A percentile compares a stretch with the other conserved stretches of the same genome.
phyloP scores from a whole-genome alignment of 2,329 filamentous ascomycete species.

The Akanthomyces uredinophilus region DNA sequence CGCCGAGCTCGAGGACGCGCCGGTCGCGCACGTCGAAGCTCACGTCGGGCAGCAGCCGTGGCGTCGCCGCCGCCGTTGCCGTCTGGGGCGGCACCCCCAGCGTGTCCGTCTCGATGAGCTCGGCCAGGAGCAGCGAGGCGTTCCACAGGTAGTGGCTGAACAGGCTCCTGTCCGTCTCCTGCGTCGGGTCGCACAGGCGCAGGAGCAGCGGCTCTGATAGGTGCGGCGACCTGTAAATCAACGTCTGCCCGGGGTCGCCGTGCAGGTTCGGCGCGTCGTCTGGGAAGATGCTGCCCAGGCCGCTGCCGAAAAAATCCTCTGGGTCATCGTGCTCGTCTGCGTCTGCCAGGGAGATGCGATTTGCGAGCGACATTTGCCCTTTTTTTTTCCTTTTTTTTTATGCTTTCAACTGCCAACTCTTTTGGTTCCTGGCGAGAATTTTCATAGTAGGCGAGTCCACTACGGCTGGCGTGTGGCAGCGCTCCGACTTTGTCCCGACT shows the following conservation, averaged over 20 bases:
- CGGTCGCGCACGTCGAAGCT: constrained; percentile 46
- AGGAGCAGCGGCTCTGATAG: constrained; percentile 23
- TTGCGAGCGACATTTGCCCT: too few species aligned
- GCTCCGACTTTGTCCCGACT: too few species aligned
- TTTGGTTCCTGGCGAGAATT: too few species aligned
- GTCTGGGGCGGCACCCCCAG: constrained; percentile 23
- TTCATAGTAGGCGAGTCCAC: too few species aligned
- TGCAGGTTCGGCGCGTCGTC: constrained; percentile 64
- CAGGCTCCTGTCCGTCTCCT: constrained; percentile 50
- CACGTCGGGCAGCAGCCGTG: background rate
- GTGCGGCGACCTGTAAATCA: constrained; percentile 54
- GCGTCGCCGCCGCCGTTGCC: too few species aligned
- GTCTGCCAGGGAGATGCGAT: too few species aligned
- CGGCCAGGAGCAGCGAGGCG: constrained; percentile 50
- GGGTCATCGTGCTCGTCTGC: constrained; percentile 25
- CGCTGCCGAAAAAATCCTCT: constrained; percentile 55
- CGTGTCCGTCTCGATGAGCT: constrained; percentile 48
- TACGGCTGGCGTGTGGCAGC: too few species aligned
- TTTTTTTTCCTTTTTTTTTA: too few species aligned
- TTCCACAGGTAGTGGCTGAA: constrained; percentile 76
- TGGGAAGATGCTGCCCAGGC: constrained; percentile 60
- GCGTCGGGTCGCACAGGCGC: constrained; percentile 32
- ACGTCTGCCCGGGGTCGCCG: constrained; percentile 53
- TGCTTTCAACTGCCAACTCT: too few species aligned
- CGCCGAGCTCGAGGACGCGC: constrained; percentile 59